phyloP scores from a whole-genome alignment of 306 rosid genomes.

The Spatholobus suberectus region DNA sequence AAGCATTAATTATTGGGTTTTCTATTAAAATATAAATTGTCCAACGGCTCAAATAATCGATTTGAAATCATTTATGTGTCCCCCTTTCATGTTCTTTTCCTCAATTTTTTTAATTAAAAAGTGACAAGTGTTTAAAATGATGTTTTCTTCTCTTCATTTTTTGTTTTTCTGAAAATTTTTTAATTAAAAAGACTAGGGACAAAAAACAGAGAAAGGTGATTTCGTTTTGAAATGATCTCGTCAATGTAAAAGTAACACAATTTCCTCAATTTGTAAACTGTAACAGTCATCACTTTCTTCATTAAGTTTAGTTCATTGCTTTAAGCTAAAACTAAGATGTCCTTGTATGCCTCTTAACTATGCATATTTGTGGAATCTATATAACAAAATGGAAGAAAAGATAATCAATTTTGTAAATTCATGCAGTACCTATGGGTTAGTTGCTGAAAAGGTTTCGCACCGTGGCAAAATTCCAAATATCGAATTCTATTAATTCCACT shows the following conservation, averaged over 20 bases:
- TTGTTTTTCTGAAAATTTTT: too few species aligned
- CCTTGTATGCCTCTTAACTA: neutral
- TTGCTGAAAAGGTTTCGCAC: neutral
- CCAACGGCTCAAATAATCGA: neutral
- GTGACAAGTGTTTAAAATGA: neutral
- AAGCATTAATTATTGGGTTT: neutral
- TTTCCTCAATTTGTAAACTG: neutral
- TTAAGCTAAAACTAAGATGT: neutral
- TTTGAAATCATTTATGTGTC: neutral
- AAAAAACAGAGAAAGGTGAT: neutral
- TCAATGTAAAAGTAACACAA: neutral
- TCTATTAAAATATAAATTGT: neutral
- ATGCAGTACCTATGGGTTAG: neutral
- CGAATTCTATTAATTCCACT: conserved; percentile 37
- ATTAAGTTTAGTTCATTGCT: neutral
- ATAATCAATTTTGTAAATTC: neutral
- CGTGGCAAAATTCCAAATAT: conserved; percentile 37
- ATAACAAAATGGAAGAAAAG: neutral
- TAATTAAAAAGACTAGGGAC: neutral
- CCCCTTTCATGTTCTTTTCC: neutral
- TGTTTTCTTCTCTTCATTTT: neutral
- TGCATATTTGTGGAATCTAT: neutral
- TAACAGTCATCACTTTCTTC: neutral
- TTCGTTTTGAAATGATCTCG: neutral
- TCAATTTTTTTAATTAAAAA: neutral